Conservation (phyloP, 129 eudicot genomes). For the Artemisia argyi region DNA sequence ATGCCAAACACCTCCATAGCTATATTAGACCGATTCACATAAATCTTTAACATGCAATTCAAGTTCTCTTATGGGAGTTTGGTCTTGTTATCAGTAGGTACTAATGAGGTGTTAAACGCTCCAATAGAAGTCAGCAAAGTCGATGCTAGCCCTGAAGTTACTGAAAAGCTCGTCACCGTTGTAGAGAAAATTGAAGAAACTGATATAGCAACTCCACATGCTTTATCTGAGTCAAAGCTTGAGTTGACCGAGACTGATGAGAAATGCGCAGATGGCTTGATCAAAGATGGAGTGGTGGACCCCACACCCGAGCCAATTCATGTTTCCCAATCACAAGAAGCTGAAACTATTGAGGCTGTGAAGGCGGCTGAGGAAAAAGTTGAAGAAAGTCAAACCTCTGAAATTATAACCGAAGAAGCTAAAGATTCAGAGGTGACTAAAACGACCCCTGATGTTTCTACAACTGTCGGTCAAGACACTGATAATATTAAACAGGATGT, state of each 20-base stretch:
- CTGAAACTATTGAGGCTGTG: slow-evolving; percentile 14
- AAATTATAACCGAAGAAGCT: slow-evolving; percentile 23
- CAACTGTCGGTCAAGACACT: not conserved
- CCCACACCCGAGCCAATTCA: slow-evolving; percentile 4
- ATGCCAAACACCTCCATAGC: not conserved
- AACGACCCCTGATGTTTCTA: slow-evolving; percentile 17
- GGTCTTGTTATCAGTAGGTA: slow-evolving; percentile 25
- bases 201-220: slow-evolving; percentile 13
- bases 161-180: slow-evolving; percentile 15
- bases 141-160: not conserved
- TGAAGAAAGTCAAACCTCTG: slow-evolving; percentile 17
- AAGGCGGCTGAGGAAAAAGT: slow-evolving; percentile 19
- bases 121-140: slow-evolving; percentile 22
- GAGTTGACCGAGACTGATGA: slow-evolving; percentile 6
- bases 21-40: no score
- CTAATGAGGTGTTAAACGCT: slow-evolving; percentile 20
- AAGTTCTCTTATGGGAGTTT: slow-evolving; percentile 14
- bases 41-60: not conserved
- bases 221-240: slow-evolving; percentile 26
- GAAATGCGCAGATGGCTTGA: slow-evolving; percentile 5
- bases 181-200: slow-evolving; percentile 24
- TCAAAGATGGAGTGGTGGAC: slow-evolving; percentile 27
- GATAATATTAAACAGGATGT: slow-evolving; percentile 5
- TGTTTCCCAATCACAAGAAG: slow-evolving; percentile 22
- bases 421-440: slow-evolving; percentile 20